Evolutionary conservation across 2,329 filamentous ascomycete genomes (phyloP).

Genomic region (Aspergillus eucalypticola): DNA sequence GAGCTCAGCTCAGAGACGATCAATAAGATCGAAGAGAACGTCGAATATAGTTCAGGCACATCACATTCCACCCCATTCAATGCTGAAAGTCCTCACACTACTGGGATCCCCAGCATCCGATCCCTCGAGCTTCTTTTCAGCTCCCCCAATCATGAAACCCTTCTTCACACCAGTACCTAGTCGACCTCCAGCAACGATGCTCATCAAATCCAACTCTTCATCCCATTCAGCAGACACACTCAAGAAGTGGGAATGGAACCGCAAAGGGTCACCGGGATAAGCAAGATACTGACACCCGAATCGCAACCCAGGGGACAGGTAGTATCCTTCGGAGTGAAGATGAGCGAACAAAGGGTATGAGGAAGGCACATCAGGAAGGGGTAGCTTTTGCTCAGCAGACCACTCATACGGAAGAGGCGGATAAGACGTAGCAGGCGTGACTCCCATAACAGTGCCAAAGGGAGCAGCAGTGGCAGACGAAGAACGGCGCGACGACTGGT

Average conservation of each 20-base stretch:
- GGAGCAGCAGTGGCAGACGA: constrained; percentile 14
- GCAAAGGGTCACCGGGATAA: constrained; percentile 90
- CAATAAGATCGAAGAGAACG: background rate
- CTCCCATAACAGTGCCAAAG: constrained; percentile 29
- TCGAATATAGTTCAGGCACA: background rate
- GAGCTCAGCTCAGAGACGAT: background rate
- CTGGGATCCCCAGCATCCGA: constrained; percentile 31
- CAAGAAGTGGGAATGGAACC: constrained; percentile 94
- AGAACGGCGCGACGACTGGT: constrained; percentile 15
- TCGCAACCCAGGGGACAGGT: constrained; percentile 84
- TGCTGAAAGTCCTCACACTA: constrained; percentile 70
- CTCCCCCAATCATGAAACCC: constrained; percentile 81
- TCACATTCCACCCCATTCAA: constrained; percentile 95
- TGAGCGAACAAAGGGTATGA: constrained; percentile 78
- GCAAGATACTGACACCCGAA: constrained; percentile 95
- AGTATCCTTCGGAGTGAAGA: constrained; percentile 77
- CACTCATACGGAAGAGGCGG: constrained; percentile 44
- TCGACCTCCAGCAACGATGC: constrained; percentile 81
- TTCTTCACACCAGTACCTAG: constrained; percentile 96
- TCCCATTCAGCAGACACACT: constrained; percentile 85
- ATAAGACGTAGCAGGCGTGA: constrained; percentile 55
- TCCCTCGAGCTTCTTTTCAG: constrained; percentile 45
- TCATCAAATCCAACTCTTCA: constrained; percentile 78
- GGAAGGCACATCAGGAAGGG: constrained; percentile 40
- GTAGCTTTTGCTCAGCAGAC: constrained; percentile 26